Evolutionary conservation across 2,329 filamentous ascomycete genomes (phyloP).

Genomic region (Ophiosphaerella korrae): DNA sequence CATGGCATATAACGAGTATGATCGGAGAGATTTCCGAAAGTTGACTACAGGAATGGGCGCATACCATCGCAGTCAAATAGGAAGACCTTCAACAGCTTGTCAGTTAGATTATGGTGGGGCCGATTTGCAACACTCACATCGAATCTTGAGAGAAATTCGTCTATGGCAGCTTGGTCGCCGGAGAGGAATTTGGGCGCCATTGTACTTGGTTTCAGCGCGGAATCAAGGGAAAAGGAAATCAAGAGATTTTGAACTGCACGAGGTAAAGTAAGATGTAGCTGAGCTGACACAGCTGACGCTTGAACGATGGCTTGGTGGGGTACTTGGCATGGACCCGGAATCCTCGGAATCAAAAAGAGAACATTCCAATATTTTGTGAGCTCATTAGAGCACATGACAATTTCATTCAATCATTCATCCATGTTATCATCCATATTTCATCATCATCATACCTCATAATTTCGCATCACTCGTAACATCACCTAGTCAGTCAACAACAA

Average conservation of each 20-base stretch:
- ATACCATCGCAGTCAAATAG: slow-evolving; percentile 96
- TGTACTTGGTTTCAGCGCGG: neutral
- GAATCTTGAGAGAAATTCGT: slow-evolving; percentile 85
- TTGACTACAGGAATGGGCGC: neutral
- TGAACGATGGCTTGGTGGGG: slow-evolving; percentile 29
- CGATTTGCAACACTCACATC: slow-evolving; percentile 68
- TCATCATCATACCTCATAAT: slow-evolving; percentile 18
- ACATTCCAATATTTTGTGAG: slow-evolving; percentile 1
- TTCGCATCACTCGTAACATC: slow-evolving; percentile 30
- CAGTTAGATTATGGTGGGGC: slow-evolving; percentile 11
- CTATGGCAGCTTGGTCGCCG: slow-evolving; percentile 76
- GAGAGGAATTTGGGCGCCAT: slow-evolving; percentile 66
- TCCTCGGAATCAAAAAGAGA: slow-evolving; percentile 12
- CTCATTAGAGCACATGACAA: neutral
- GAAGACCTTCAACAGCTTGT: slow-evolving; percentile 69
- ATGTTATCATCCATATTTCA: slow-evolving; percentile 6
- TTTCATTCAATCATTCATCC: neutral
- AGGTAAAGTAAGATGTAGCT: too few species aligned
- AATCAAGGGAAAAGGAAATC: neutral
- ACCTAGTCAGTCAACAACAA: slow-evolving; percentile 73
- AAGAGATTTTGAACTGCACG: too few species aligned
- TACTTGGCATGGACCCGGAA: slow-evolving; percentile 32
- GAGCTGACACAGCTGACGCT: neutral
- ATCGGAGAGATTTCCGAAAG: neutral
- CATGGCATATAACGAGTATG: neutral